These are phyloP conservation scores for Tolypocladium ophioglossoides DNA, from an alignment of 2,329 filamentous ascomycete species.

Conservation along the genomic window DNA sequence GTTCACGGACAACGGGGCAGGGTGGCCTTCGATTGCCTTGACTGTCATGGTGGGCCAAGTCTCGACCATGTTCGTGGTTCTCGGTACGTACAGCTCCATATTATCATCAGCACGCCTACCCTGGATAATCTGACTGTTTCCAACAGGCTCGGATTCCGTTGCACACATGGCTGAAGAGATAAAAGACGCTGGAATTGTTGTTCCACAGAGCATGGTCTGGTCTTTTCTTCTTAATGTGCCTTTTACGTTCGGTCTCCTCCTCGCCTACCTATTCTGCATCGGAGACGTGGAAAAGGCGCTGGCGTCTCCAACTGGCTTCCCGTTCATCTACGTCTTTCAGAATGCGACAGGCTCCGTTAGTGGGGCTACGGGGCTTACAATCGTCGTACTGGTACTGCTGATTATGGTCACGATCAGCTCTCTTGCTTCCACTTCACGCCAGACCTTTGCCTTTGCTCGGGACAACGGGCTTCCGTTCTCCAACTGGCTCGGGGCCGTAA, in stretches of 20 bases:
- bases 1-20: constrained; percentile 6
- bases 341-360: constrained; percentile 10
- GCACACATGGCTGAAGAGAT: constrained; percentile 10
- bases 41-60: constrained; percentile 8
- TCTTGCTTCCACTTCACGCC: constrained; percentile 18
- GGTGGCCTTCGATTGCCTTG: constrained; percentile 4
- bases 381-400: constrained; percentile 14
- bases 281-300: constrained; percentile 5
- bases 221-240: constrained; percentile 9
- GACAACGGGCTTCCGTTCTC: constrained; percentile 20
- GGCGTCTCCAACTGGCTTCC: constrained; percentile 9
- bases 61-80: constrained; percentile 4
- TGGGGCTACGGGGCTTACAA: constrained; percentile 14
- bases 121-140: neutral
- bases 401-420: constrained; percentile 14
- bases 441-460: constrained; percentile 20
- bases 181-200: constrained; percentile 7
- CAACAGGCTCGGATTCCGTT: constrained; percentile 7
- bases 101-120: too few species aligned
- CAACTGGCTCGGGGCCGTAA: constrained; percentile 6
- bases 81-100: neutral
- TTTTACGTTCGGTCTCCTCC: constrained; percentile 11
- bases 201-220: constrained; percentile 8
- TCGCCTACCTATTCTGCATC: constrained; percentile 12
- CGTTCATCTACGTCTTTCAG: constrained; percentile 18